These are phyloP conservation scores for Phaeomoniella chlamydospora DNA, from an alignment of 2,329 filamentous ascomycete genomes.

Conservation along the genomic window DNA sequence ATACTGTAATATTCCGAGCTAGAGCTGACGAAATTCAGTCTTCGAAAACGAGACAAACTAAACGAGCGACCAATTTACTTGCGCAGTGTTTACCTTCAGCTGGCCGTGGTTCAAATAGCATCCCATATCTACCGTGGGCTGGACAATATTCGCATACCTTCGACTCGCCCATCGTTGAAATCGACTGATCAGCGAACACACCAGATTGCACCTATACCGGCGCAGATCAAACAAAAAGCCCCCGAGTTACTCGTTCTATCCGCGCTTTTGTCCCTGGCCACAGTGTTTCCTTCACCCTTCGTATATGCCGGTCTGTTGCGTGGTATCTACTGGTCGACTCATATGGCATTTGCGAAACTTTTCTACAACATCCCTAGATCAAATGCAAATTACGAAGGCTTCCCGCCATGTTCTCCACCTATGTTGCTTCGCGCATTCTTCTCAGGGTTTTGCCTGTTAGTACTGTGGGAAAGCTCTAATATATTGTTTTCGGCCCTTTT, in stretches of 20 bases:
- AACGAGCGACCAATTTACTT: slow-evolving; percentile 83
- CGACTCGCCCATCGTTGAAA: slow-evolving; percentile 17
- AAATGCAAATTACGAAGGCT: slow-evolving; percentile 41
- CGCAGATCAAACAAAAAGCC: slow-evolving; percentile 21
- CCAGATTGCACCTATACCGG: slow-evolving; percentile 18
- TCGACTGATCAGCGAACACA: slow-evolving; percentile 21
- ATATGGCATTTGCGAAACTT: slow-evolving; percentile 54
- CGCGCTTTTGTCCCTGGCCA: slow-evolving; percentile 20
- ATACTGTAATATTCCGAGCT: neutral
- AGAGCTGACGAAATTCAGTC: neutral
- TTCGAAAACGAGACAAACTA: slow-evolving; percentile 43
- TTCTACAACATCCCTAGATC: slow-evolving; percentile 65
- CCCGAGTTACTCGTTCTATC: slow-evolving; percentile 17
- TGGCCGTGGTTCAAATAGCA: slow-evolving; percentile 56
- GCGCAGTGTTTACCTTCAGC: slow-evolving; percentile 51
- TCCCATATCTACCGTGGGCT: slow-evolving; percentile 59
- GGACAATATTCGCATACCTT: slow-evolving; percentile 48
- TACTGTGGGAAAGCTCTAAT: slow-evolving; percentile 68
- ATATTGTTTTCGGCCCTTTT: slow-evolving; percentile 68
- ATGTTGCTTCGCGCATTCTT: slow-evolving; percentile 41
- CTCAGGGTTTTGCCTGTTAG: slow-evolving; percentile 51
- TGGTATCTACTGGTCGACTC: slow-evolving; percentile 50
- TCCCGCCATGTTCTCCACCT: slow-evolving; percentile 42
- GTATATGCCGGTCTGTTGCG: slow-evolving; percentile 52
- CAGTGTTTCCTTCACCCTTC: slow-evolving; percentile 32